These are phyloP conservation scores for Aureobasidium sp. DNA, from an alignment of 2,329 filamentous ascomycete species.

Conservation along the genomic window DNA sequence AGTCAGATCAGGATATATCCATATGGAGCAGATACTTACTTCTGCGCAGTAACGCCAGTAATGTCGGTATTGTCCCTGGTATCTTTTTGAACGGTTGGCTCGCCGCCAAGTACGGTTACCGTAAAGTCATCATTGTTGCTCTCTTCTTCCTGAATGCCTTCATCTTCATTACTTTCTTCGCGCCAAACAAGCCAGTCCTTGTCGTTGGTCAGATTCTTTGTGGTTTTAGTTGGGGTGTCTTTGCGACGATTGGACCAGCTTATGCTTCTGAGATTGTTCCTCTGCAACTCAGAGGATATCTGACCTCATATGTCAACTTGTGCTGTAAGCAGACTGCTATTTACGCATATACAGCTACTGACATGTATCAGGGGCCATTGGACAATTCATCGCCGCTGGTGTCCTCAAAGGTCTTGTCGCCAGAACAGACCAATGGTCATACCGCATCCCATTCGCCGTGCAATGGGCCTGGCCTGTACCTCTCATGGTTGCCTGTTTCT, in stretches of 20 bases:
- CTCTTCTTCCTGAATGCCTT: constrained; percentile 30
- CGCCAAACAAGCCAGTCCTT: background rate
- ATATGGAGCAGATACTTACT: background rate
- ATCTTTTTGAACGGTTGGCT: constrained; percentile 38
- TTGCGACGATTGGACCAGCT: constrained; percentile 51
- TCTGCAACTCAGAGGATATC: constrained; percentile 48
- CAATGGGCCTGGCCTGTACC: constrained; percentile 39
- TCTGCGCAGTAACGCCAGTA: constrained; percentile 36
- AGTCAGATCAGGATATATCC: constrained; percentile 44
- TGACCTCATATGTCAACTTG: constrained; percentile 55
- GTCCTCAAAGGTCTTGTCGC: constrained; percentile 31
- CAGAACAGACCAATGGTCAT: constrained; percentile 37
- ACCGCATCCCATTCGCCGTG: constrained; percentile 38
- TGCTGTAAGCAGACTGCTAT: constrained; percentile 37
- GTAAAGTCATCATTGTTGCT: constrained; percentile 11
- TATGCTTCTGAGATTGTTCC: constrained; percentile 63
- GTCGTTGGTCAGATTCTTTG: constrained; percentile 10
- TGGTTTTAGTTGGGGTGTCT: constrained; percentile 32
- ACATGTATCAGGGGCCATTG: constrained; percentile 40
- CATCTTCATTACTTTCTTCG: constrained; percentile 17
- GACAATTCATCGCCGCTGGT: constrained; percentile 48
- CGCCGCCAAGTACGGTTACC: constrained; percentile 24
- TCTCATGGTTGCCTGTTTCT: constrained; percentile 30
- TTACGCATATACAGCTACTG: background rate
- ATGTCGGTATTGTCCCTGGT: constrained; percentile 50